phyloP scores from a whole-genome alignment of 2,329 filamentous ascomycete genomes.

The Daldinia sp. region DNA sequence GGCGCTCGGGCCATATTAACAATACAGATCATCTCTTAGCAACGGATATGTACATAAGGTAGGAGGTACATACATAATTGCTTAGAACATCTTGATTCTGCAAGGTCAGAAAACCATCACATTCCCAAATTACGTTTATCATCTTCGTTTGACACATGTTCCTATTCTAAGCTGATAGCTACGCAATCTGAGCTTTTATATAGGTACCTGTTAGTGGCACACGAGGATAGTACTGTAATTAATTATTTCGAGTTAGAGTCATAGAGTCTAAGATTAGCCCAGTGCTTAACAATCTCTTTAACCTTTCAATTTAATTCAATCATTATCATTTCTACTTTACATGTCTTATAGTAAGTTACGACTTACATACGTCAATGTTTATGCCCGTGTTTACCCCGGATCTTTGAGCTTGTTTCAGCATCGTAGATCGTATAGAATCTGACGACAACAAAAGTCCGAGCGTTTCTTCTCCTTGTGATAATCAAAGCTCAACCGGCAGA shows the following conservation, averaged over 20 bases:
- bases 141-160: neutral
- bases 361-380: neutral
- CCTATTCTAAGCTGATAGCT: neutral
- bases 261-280: neutral
- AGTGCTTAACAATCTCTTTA: neutral
- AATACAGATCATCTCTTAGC: neutral
- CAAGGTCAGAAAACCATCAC: neutral
- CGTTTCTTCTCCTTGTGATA: neutral
- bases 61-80: neutral
- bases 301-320: neutral
- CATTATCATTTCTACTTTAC: neutral
- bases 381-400: conserved; percentile 19
- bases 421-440: conserved; percentile 18
- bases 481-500: neutral
- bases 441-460: conserved; percentile 18
- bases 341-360: neutral
- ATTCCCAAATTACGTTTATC: neutral
- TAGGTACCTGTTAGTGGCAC: neutral
- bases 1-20: conserved; percentile 26
- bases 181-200: too few relatives aligned
- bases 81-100: neutral
- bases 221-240: neutral
- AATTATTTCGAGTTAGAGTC: neutral
- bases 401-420: conserved; percentile 27
- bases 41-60: neutral